Conservation (phyloP, 129 eudicot species). For the Flaveria linearis region DNA sequence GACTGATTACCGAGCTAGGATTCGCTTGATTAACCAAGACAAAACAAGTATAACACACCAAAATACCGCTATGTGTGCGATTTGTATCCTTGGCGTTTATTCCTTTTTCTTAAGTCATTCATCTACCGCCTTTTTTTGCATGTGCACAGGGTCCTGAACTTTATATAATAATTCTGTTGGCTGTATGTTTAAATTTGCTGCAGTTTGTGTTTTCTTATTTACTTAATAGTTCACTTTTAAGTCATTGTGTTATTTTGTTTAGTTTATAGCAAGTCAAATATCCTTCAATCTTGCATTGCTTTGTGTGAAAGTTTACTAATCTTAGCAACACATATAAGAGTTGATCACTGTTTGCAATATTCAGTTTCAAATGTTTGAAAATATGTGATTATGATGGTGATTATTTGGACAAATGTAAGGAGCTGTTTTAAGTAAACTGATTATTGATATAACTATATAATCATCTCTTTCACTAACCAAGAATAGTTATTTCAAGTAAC, state of each 20-base stretch:
- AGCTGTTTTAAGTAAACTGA: no score
- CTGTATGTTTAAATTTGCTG: neutral
- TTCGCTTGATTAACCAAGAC: conserved; percentile 61
- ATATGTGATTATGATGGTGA: no score
- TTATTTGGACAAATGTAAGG: no score
- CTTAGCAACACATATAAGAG: neutral
- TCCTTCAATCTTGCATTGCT: neutral
- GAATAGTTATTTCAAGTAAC: no score
- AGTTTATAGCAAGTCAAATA: neutral
- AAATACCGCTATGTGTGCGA: conserved; percentile 56
- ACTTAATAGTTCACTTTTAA: neutral
- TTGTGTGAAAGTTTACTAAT: neutral
- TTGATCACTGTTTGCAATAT: neutral
- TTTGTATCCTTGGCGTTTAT: conserved; percentile 42
- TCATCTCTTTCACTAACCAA: no score
- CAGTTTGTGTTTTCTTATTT: neutral
- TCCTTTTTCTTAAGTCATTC: neutral
- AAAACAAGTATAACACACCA: conserved; percentile 64
- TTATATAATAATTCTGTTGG: no score
- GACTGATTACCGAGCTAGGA: conserved; percentile 66
- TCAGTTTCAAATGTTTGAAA: no score
- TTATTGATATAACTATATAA: no score
- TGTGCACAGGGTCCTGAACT: neutral
- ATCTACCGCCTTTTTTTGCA: neutral
- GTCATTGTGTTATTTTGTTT: no score